Evolutionary conservation across 768 basidiomycete species (phyloP), one percentile per base, ranked within the genome.

Genomic region (Rubroboletus pulcherrimus): DNA sequence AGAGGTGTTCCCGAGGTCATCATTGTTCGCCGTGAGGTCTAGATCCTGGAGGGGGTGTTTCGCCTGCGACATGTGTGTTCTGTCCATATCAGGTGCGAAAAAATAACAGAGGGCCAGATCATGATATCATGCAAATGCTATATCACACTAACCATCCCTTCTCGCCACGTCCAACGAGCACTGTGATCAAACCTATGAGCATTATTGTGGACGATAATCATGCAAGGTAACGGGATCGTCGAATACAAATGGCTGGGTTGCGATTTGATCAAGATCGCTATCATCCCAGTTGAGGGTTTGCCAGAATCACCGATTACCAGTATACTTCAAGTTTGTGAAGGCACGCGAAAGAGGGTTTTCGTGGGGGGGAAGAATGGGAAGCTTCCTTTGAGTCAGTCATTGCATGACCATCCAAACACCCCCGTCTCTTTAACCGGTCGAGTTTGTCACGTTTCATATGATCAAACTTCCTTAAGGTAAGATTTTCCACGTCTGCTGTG

Each of bases 131-230:
- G 31, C 78, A 74, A 53, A 73, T 63, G 70, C 21, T 26, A 12
- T 5, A 29, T 42, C n/a, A 21, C 24, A 40, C 75, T 49, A 53
- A 80, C 80, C 67, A 74, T 75, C 70, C 88, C 85, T 67, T 89
- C 85, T 39, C 82, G 65, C 79, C 81, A 86, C 7, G 86, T 87
- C 86, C 87, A 89, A 8, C 86, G 78, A n/a, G 84, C 85, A 14
- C 88, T 26, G 26, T 26, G 5, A 26, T 26, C 82, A 60, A 90
- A 87, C 2, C 85, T 77, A 60, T 82, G 82, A 7, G 77, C 61
- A 61, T 85, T 86, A 68, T 86, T 84, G 53, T 82, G 21, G 21
- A 21, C 21, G 21, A 21, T 21, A 21, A 21, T 2, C 21, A 21
- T 21, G 21, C 21, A 21, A 21, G 21, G 21, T 21, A 21, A 21